Evolutionary conservation across 2,329 filamentous ascomycete species (phyloP).

Genomic region (Magnaporthales sp.): DNA sequence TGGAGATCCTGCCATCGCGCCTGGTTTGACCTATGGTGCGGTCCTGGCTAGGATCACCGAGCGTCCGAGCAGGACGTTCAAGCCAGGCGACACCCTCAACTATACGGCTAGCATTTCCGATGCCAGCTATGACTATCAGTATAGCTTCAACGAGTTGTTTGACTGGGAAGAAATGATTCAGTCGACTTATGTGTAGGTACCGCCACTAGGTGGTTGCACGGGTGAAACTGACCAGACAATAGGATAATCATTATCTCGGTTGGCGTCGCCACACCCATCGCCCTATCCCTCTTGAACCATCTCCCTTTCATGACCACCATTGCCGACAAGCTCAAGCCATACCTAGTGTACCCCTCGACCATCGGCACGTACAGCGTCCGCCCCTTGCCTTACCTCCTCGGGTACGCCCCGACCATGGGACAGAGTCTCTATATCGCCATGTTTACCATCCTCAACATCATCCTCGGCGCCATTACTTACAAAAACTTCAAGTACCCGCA

Average conservation of each 20-base stretch:
- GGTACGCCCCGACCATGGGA: conserved; percentile 21
- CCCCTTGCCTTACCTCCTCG: conserved; percentile 22
- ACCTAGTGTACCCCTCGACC: conserved; percentile 4
- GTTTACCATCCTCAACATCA: conserved; percentile 11
- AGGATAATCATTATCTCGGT: background rate
- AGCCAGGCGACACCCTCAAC: conserved; percentile 11
- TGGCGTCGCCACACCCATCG: background rate
- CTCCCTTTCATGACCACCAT: background rate
- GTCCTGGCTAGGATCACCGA: conserved; percentile 9
- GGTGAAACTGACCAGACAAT: background rate
- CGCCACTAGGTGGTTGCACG: conserved; percentile 20
- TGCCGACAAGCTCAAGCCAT: background rate
- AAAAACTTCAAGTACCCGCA: background rate
- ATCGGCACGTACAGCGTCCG: conserved; percentile 19
- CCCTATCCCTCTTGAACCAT: background rate
- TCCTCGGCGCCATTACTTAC: conserved; percentile 7
- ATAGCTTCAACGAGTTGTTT: conserved; percentile 7
- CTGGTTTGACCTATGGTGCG: background rate
- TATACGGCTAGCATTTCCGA: conserved; percentile 11
- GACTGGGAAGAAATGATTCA: background rate
- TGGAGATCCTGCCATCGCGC: background rate
- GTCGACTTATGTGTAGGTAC: background rate
- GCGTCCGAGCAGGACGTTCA: conserved; percentile 5
- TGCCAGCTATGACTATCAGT: conserved; percentile 4
- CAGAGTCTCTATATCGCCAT: conserved; percentile 12